Conservation (phyloP, 768 basidiomycete genomes). For the Lactarius quietus region DNA sequence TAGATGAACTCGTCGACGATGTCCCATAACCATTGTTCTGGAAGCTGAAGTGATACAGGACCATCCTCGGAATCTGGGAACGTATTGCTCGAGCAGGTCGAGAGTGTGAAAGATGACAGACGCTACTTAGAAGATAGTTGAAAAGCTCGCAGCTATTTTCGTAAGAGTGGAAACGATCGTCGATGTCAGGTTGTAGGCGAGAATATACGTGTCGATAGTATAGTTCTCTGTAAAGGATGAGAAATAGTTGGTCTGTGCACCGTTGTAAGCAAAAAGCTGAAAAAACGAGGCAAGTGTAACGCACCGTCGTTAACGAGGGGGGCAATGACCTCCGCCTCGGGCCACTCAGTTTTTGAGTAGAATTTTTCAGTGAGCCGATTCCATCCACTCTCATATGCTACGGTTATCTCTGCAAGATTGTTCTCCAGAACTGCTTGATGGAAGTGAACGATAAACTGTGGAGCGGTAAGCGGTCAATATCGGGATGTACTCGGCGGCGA, state of each 20-base stretch:
- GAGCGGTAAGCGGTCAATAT: background rate
- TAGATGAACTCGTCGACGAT: slow-evolving; percentile 98
- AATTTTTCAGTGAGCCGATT: slow-evolving; percentile 95
- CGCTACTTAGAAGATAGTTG: slow-evolving; percentile 91
- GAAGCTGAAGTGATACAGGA: slow-evolving; percentile 89
- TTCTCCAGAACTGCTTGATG: slow-evolving; percentile 90
- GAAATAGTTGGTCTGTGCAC: slow-evolving; percentile 79
- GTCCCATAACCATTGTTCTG: slow-evolving; percentile 98
- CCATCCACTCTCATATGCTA: slow-evolving; percentile 97
- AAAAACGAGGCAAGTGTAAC: slow-evolving; percentile 28
- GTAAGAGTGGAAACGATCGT: slow-evolving; percentile 97
- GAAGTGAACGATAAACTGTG: slow-evolving; percentile 93
- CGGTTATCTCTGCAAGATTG: slow-evolving; percentile 86
- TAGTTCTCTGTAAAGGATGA: slow-evolving; percentile 94
- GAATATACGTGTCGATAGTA: slow-evolving; percentile 97
- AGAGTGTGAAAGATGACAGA: slow-evolving; percentile 14
- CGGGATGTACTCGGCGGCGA: background rate
- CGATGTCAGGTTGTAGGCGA: slow-evolving; percentile 89
- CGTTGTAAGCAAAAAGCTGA: background rate
- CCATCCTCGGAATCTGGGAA: slow-evolving; percentile 75
- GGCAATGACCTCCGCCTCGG: slow-evolving; percentile 92
- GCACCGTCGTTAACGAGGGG: slow-evolving; percentile 90
- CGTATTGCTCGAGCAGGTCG: background rate
- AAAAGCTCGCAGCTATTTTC: slow-evolving; percentile 98
- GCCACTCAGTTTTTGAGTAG: slow-evolving; percentile 94